phyloP scores from a whole-genome alignment of 2,329 filamentous ascomycete genomes.

The Cladosporium sp. region DNA sequence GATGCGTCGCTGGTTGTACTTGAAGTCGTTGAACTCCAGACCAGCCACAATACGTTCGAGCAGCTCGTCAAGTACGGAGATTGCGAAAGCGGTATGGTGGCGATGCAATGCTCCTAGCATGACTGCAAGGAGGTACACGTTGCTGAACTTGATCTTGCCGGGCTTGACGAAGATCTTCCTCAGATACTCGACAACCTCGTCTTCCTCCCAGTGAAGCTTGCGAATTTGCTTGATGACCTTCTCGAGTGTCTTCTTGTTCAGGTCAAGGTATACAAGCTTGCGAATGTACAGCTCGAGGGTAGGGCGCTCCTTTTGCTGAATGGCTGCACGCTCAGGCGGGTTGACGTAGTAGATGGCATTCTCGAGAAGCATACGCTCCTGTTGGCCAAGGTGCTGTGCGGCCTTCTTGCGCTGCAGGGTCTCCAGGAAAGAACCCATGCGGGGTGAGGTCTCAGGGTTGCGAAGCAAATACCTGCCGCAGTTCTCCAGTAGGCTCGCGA shows the following conservation, averaged over 20 bases:
- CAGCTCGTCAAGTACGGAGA: constrained; percentile 87
- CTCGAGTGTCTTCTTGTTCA: constrained; percentile 91
- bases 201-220: constrained; percentile 95
- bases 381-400: constrained; percentile 90
- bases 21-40: constrained; percentile 94
- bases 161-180: constrained; percentile 95
- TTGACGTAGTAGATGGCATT: constrained; percentile 98
- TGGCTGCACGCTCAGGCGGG: constrained; percentile 87
- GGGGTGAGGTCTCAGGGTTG: constrained; percentile 86
- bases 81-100: constrained; percentile 88
- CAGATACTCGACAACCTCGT: constrained; percentile 75
- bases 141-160: constrained; percentile 95
- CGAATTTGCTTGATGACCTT: constrained; percentile 93
- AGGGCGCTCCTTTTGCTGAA: constrained; percentile 93
- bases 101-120: constrained; percentile 84
- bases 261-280: constrained; percentile 87
- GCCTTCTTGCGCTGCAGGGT: constrained; percentile 94
- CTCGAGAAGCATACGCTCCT: constrained; percentile 97
- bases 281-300: constrained; percentile 91
- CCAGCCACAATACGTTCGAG: constrained; percentile 86
- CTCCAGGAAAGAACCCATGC: constrained; percentile 92
- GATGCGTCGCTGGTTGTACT: constrained; percentile 91
- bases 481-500: constrained; percentile 92
- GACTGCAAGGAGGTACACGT: constrained; percentile 89
- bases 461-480: constrained; percentile 92